Evolutionary conservation across 1,284 basidiomycete species (phyloP), one percentile per base, ranked within the genome.

Genomic region (Erythrobasidium hasegawianum): DNA sequence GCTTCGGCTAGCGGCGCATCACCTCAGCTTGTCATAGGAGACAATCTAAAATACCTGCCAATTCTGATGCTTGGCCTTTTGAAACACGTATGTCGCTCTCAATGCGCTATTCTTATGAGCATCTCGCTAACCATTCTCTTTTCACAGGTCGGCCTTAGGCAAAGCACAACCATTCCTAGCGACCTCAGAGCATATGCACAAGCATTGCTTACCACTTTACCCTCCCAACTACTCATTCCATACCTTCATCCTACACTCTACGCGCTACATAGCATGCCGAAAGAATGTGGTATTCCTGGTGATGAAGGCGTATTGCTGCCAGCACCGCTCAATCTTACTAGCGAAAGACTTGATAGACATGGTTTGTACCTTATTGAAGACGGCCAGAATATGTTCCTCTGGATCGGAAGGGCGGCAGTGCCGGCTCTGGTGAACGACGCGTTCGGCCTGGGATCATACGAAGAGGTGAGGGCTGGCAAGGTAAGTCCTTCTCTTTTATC

Each of bases 301-400:
- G 89, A 92, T 72, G 78, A 84, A 1, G 90, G 90, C 58, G 81
- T 94, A 24, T 84, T 92, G 68, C 80, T 96, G 77, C 92, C 93
- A 0, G 84, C 85, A 7, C 84, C 89, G n/a, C 81, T 97, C 33
- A 95, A 95, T 57, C 83, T 94, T 65, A 93, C 92, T 0, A 93
- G 90, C 39, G 96, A 98, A 78, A 83, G 90, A 45, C 82, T 99
- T 59, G 94, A 97, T 78, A 83, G 94, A 61, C 94, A 98, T 75
- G 96, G 96, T 59, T 81, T 99, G 59, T 97, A 89, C 84, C 79
- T 99, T 69, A 95, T 99, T 72, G 96, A 98, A 77, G 94, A 98
- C 77, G 90, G 90, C 0, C 96, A 97, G 79, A 94, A 90, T 54
- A 89, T 98, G 74, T 97, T 98, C 86, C 82, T 98, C 52, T 98